Evolutionary conservation across 345 rosid genomes (phyloP), one percentile per base, ranked within the genome.

Genomic region (Citrus inodora): DNA sequence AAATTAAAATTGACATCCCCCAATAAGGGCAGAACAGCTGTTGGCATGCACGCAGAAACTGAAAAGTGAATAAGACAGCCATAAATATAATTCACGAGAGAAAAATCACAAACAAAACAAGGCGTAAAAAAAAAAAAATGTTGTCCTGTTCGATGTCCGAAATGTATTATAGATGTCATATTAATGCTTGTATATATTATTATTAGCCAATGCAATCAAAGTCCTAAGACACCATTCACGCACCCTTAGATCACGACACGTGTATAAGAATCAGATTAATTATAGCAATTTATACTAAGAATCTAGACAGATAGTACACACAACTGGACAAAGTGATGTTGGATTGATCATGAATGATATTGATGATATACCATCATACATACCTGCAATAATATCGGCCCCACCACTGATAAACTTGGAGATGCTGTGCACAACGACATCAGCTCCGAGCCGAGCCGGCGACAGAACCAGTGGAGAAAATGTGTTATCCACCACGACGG

Each of bases 321-420:
- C 48, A 42, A 42, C 48, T 11, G 10, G 48, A 42, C 3, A 25
- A 2, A 10, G 51, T 13, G 51, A 13, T 11, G 13, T 46, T 1
- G 51, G 17, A 13, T 13, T 46, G 51, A 46, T 11, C 4, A 11
- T 3, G 17, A 46, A 46, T 11, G 51, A 42, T 46, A 3, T 3
- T 46, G 51, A 46, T 3, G 51, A 46, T 46, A 46, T 0, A 40
- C 13, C 13, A 2, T 11, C 48, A 11, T 3, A 10, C 9, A 42
- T 79, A 92, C 99, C 99, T 86, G 98, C 98, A 33, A 96, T 92
- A 72, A 96, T 85, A 84, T 96, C 99, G 75, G 93, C 98, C 79
- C 95, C 99, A 22, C 99, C 99, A 76, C 99, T 96, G 16, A 96
- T 89, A 82, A 92, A 96, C 86, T 94, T 96, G 67, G 99, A 88